A percentile compares a stretch with the other conserved stretches of the same genome.
Evolutionary conservation across 371 early-diverging fungal species (phyloP).

Genomic region (Mortierella sp.): DNA sequence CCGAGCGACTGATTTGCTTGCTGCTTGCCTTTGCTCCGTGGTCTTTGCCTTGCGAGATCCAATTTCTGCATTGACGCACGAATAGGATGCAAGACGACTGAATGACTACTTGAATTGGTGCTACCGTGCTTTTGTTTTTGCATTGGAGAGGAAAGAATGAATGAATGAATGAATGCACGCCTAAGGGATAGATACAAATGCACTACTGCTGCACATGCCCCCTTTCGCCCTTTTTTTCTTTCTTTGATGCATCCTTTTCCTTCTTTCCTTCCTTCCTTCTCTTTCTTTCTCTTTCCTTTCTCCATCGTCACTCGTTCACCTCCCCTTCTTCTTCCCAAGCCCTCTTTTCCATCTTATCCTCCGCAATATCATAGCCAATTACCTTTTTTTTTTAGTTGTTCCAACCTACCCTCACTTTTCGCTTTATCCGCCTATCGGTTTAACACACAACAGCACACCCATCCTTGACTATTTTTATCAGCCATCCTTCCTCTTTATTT

Average conservation of each 20-base stretch:
- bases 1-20: neutral
- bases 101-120: neutral
- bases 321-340: neutral
- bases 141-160: neutral
- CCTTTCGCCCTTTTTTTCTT: neutral
- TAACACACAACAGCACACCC: neutral
- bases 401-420: constrained; percentile 1
- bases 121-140: neutral
- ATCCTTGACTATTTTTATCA: constrained; percentile 9
- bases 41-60: neutral
- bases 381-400: neutral
- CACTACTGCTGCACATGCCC: neutral
- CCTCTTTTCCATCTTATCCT: neutral
- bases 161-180: neutral
- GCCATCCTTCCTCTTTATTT: neutral
- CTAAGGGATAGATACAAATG: neutral
- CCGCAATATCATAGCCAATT: neutral
- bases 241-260: neutral
- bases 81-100: neutral
- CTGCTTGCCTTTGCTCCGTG: too few species aligned
- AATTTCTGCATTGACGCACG: neutral
- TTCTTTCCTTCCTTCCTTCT: neutral
- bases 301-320: constrained; percentile 1
- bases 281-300: neutral
- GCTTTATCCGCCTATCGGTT: neutral